Conservation (phyloP, 1,284 basidiomycete species). For the Leccinum subfulvum region DNA sequence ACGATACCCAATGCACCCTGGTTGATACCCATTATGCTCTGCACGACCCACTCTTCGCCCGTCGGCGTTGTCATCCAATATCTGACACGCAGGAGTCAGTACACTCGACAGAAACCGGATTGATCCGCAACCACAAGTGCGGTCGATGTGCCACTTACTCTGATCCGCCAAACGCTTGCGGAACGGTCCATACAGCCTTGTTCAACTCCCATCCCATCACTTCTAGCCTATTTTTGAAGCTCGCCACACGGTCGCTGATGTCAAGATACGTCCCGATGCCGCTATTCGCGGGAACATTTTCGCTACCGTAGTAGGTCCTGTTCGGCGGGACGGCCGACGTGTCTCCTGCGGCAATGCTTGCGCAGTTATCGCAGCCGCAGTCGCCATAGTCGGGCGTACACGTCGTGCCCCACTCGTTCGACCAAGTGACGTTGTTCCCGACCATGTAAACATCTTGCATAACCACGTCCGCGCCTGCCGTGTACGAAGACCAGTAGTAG, state of each 20-base stretch:
- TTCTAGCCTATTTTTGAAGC: constrained; percentile 57
- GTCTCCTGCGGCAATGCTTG: constrained; percentile 33
- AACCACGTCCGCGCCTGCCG: constrained; percentile 59
- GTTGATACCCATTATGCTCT: constrained; percentile 65
- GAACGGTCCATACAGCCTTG: constrained; percentile 68
- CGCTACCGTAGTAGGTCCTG: constrained; percentile 16
- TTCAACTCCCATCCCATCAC: constrained; percentile 58
- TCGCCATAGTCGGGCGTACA: constrained; percentile 65
- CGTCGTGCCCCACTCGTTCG: constrained; percentile 48
- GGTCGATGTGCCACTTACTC: constrained; percentile 40
- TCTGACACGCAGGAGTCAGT: constrained; percentile 33
- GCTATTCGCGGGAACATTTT: constrained; percentile 29
- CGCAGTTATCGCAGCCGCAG: constrained; percentile 64
- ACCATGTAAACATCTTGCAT: constrained; percentile 60
- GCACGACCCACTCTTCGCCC: constrained; percentile 65
- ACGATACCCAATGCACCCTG: constrained; percentile 68
- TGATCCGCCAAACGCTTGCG: constrained; percentile 66
- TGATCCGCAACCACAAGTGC: background rate
- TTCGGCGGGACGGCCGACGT: constrained; percentile 27
- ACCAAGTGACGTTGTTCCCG: constrained; percentile 67
- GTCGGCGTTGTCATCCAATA: constrained; percentile 69
- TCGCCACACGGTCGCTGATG: constrained; percentile 62
- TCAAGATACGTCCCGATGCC: constrained; percentile 43
- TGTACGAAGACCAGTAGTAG: constrained; percentile 61
- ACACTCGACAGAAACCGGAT: background rate